Base-by-base conservation (phyloP, 2,329 filamentous ascomycete species). In the Hypoxylon sp. region DNA sequence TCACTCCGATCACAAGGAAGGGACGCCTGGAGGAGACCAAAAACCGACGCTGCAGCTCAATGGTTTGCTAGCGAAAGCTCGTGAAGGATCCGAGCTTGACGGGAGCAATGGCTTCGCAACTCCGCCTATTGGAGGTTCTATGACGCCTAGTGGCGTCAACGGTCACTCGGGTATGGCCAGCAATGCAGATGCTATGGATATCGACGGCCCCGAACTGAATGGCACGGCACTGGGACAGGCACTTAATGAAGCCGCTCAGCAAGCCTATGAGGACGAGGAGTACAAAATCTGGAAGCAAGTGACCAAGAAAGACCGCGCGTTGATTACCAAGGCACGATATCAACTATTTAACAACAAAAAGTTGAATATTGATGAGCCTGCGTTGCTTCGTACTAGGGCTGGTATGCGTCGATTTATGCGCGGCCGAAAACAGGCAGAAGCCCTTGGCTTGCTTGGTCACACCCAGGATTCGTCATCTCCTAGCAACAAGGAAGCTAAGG, bases 211-310 rank as follows among this genome's bases (percentile, higher is more conserved):
- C 5, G 91, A 90, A 1, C 83, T 93, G 42, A 91, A 89, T 71
- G 90, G 89, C 22, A 85, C 92, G 78, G 84, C 86, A 0, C 77
- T 92, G 19, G 86, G 86, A 42, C 88, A 91, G 57, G 87, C 89
- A 0, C 86, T 92, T 62, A 88, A 88, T 14, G 86, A 91, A 65
- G 87, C 88, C 31, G 86, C 85, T 13, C 92, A 97, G 74, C 93
- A 97, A 73, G 87, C 88, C 11, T 94, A 94, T 73, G 90, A 97
- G 74, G 94, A 98, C 74, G 94, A 98, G 65, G 95, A 98, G 77
- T 97, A 96, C 82, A 97, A 97, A 79, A 92, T 96, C 37, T 99
- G 97, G 96, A 99, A 98, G 82, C 95, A 98, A 80, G 94, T 97
- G 44, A 99, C 96, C 1, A 98, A 98, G 82, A 98, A 96, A 78